Conservation (phyloP, 2,329 filamentous ascomycete species). For the Ploettnerulaceae sp. region DNA sequence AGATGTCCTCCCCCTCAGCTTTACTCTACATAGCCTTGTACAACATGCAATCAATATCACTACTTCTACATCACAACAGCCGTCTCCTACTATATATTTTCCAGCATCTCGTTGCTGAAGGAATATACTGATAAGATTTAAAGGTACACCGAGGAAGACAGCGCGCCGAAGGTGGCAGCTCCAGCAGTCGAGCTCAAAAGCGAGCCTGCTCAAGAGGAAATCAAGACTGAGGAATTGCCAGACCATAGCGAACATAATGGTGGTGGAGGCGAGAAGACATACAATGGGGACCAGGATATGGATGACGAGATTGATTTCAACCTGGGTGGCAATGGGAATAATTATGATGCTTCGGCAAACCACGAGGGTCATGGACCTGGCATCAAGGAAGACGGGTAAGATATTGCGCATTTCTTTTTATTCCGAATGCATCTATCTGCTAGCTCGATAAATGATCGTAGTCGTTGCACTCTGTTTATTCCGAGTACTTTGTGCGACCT, state of each 20-base stretch:
- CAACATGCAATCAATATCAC: not conserved
- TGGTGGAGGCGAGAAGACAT: conserved; percentile 38
- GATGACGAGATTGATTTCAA: conserved; percentile 58
- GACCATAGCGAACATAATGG: conserved; percentile 36
- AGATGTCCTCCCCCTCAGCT: not conserved
- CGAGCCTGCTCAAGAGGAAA: conserved; percentile 29
- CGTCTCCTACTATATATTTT: not conserved
- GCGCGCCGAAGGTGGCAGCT: conserved; percentile 39
- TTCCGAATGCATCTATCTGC: not conserved
- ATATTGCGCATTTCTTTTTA: conserved; percentile 33
- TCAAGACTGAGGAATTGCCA: conserved; percentile 24
- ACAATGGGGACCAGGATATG: conserved; percentile 43
- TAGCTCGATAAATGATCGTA: conserved; percentile 15
- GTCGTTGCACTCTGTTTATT: conserved; percentile 4
- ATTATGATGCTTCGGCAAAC: conserved; percentile 27
- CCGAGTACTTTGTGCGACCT: not conserved
- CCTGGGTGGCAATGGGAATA: conserved; percentile 42
- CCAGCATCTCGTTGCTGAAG: no score
- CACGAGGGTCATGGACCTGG: conserved; percentile 52
- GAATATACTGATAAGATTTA: conserved; percentile 2
- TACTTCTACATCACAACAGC: not conserved
- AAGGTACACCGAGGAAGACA: conserved; percentile 66
- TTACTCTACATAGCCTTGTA: not conserved
- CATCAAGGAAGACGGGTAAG: conserved; percentile 93
- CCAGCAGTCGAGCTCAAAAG: conserved; percentile 27